These are phyloP conservation scores for Scheffersomyces lignosus DNA, from an alignment of 805 yeast species.

Conservation along the genomic window DNA sequence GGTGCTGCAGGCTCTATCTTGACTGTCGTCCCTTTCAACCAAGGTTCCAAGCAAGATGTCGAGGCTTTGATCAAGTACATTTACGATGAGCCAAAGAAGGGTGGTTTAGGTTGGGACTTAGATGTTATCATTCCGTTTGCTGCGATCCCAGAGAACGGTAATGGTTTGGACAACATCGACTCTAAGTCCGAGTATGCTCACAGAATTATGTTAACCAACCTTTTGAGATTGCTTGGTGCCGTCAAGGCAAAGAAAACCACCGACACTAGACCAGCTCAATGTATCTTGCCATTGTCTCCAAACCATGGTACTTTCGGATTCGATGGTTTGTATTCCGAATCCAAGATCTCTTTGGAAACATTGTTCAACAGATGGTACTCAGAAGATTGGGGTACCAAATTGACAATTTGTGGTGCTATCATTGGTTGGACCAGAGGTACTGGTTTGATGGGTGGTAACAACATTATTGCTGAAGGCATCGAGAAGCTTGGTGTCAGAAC, in stretches of 20 bases:
- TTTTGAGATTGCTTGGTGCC: conserved; percentile 87
- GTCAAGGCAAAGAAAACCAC: conserved; percentile 81
- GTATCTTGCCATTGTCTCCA: conserved; percentile 93
- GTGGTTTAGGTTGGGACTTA: conserved; percentile 97
- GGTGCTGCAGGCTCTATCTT: conserved; percentile 93
- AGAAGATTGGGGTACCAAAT: conserved; percentile 92
- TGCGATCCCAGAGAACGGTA: conserved; percentile 98
- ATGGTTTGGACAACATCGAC: conserved; percentile 88
- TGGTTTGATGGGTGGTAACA: conserved; percentile 96
- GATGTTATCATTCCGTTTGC: conserved; percentile 97
- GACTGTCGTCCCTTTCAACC: conserved; percentile 98
- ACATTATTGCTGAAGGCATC: conserved; percentile 96
- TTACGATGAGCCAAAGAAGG: conserved; percentile 77
- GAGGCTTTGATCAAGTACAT: conserved; percentile 82
- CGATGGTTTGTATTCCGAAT: conserved; percentile 98
- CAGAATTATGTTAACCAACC: conserved; percentile 96
- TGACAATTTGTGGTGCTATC: conserved; percentile 96
- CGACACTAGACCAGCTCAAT: conserved; percentile 98
- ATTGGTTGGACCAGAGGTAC: conserved; percentile 99
- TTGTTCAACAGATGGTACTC: conserved; percentile 98
- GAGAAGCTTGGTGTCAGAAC: conserved; percentile 96
- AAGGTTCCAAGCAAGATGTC: conserved; percentile 94
- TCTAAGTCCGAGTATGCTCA: conserved; percentile 97
- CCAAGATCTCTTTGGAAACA: conserved; percentile 92
- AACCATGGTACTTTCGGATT: conserved; percentile 99